These are phyloP conservation scores for Pestalotiopsis sp. DNA, from an alignment of 2,329 filamentous ascomycete genomes.

Conservation along the genomic window DNA sequence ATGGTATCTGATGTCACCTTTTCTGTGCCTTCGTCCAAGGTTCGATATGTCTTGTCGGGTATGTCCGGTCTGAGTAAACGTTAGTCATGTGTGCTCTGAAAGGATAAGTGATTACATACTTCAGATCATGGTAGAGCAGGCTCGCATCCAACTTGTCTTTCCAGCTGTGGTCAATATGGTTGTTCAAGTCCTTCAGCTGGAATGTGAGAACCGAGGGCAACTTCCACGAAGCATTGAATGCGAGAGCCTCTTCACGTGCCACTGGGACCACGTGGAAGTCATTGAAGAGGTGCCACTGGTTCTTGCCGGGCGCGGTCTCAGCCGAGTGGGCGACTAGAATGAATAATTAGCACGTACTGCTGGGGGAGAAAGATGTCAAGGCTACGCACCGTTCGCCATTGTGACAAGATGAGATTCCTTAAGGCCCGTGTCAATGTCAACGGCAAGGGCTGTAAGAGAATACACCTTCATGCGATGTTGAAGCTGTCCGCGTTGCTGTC, in stretches of 20 bases:
- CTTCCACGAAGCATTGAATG: constrained; percentile 92
- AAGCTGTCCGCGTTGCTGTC: constrained; percentile 73
- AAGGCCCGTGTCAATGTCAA: constrained; percentile 84
- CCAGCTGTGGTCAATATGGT: constrained; percentile 84
- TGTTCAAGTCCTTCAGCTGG: constrained; percentile 79
- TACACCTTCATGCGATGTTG: constrained; percentile 85
- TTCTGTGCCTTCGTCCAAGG: constrained; percentile 62
- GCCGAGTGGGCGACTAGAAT: constrained; percentile 66
- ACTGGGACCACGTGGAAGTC: constrained; percentile 90
- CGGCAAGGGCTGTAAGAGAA: constrained; percentile 85
- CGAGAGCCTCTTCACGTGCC: constrained; percentile 78
- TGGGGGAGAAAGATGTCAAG: background rate
- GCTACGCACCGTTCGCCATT: constrained; percentile 74
- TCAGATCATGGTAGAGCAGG: constrained; percentile 74
- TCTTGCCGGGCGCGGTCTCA: constrained; percentile 57
- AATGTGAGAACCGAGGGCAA: constrained; percentile 85
- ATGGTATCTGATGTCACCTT: constrained; percentile 71
- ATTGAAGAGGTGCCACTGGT: constrained; percentile 95
- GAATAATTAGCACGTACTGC: constrained; percentile 24
- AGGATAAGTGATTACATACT: constrained; percentile 37
- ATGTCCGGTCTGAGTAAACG: constrained; percentile 36
- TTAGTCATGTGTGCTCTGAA: constrained; percentile 21
- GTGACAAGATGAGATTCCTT: constrained; percentile 91
- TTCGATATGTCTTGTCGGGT: constrained; percentile 58
- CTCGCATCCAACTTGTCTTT: constrained; percentile 82